A percentile compares a stretch with the other conserved stretches of the same genome.
Conservation (phyloP, 2,329 filamentous ascomycete species). For the Phyllosticta ampelicida region DNA sequence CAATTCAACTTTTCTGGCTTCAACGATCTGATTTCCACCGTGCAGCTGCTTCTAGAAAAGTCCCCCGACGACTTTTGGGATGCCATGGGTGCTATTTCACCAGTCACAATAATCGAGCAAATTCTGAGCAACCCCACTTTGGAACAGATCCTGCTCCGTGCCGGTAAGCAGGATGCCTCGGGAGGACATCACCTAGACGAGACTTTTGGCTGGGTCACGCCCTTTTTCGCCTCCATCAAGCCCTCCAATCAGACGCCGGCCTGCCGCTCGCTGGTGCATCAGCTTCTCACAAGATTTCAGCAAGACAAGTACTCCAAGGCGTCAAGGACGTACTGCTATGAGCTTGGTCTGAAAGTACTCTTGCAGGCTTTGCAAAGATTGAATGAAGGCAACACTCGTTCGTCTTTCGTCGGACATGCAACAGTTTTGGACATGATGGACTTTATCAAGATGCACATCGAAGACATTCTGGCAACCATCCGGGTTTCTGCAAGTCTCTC, state of each 20-base stretch:
- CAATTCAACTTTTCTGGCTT: slow-evolving; percentile 43
- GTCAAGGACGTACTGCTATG: slow-evolving; percentile 51
- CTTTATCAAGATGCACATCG: slow-evolving; percentile 50
- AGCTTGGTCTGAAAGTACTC: slow-evolving; percentile 42
- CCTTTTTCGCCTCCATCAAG: slow-evolving; percentile 68
- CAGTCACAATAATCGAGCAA: slow-evolving; percentile 71
- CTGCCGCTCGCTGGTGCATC: slow-evolving; percentile 65
- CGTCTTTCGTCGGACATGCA: slow-evolving; percentile 30
- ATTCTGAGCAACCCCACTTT: slow-evolving; percentile 65
- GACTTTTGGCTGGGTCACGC: slow-evolving; percentile 66
- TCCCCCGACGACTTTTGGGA: slow-evolving; percentile 79
- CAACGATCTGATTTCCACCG: slow-evolving; percentile 56
- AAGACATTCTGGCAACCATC: slow-evolving; percentile 24
- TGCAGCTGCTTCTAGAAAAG: slow-evolving; percentile 62
- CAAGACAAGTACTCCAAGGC: slow-evolving; percentile 44
- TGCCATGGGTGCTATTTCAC: slow-evolving; percentile 69
- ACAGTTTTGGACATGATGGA: slow-evolving; percentile 49
- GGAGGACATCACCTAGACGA: slow-evolving; percentile 48
- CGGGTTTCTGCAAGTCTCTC: slow-evolving; percentile 19
- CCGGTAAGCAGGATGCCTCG: slow-evolving; percentile 33
- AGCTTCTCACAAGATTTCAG: slow-evolving; percentile 58
- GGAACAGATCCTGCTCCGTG: slow-evolving; percentile 46
- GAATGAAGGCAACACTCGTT: slow-evolving; percentile 22
- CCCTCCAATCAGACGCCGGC: slow-evolving; percentile 66
- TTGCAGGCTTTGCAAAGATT: slow-evolving; percentile 24